Base-by-base conservation (phyloP, 768 basidiomycete genomes). In the Calocera viscosa region DNA sequence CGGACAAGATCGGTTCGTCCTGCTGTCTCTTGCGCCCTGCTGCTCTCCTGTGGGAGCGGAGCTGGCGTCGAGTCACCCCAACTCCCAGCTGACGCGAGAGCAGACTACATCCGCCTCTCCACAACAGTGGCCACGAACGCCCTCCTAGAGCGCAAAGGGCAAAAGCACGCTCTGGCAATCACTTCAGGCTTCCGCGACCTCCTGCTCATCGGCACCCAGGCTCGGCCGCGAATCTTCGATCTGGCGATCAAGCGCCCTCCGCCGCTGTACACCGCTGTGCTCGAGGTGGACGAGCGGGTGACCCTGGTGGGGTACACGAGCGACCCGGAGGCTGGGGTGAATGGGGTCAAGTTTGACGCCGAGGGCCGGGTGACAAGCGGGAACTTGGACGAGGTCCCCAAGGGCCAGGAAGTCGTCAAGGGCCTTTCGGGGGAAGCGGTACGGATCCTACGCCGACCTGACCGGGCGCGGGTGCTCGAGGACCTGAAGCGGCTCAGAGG, bases 41-140 rank as follows among this genome's bases (percentile, higher is more conserved):
- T n/a, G 35, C 35, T 5, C 35, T 14, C 7, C 35, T 5, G 35
- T 38, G 35, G 35, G 5, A 5, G 35, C 7, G 12, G 26, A 63
- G 1, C 60, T 24, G 10, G 24, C 12, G 24, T 7, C 28, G 24
- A 63, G 17, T 17, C n/a, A 34, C 19, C 8, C 43, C 19, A 19
- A 47, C 43, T 7, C 43, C 5, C 69, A n/a, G n/a, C n/a, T n/a
- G n/a, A n/a, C n/a, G 1, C 32, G 49, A 47, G 30, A 53, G 12
- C 68, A 92, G 93, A 95, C 72, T 94, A 92, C 73, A 91, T 95
- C 69, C 85, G 93, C 19, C 79, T 95, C 8, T 93, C 91, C 0
- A 96, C 94, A 0, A 98, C 95, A 0, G 92, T 97, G 2, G 94
- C 94, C 0, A 98, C 95, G 19, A 98, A 97, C 72, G 94, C 95